phyloP scores from a whole-genome alignment of 2,329 filamentous ascomycete species.

The Colletotrichum theobromicola region DNA sequence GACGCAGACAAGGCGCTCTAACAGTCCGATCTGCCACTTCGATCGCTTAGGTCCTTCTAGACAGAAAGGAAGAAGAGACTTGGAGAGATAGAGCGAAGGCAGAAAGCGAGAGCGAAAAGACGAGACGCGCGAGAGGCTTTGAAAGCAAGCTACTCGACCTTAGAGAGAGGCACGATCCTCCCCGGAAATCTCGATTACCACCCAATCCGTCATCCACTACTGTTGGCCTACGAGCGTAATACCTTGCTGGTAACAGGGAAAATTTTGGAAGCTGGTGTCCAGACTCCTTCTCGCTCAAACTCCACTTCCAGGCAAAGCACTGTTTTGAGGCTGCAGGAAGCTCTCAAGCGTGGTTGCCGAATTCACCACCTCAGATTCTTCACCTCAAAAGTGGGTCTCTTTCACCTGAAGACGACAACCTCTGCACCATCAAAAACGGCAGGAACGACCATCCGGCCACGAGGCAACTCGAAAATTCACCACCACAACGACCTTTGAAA shows the following conservation, averaged over 20 bases:
- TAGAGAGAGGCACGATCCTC: neutral
- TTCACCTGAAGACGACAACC: neutral
- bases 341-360: neutral
- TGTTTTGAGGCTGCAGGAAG: neutral
- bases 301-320: neutral
- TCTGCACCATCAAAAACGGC: neutral
- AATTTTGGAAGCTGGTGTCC: neutral
- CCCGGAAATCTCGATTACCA: neutral
- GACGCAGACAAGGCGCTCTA: conserved; percentile 14
- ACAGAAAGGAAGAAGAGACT: conserved; percentile 18
- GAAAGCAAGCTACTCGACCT: conserved; percentile 5
- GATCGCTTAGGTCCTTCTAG: conserved; percentile 17
- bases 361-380: neutral
- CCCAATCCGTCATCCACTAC: neutral
- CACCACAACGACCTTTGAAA: neutral
- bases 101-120: neutral
- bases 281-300: neutral
- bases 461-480: neutral
- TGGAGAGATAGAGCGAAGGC: neutral
- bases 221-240: conserved; percentile 9
- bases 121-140: neutral
- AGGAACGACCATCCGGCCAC: neutral
- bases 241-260: conserved; percentile 6
- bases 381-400: conserved; percentile 3
- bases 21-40: conserved; percentile 2